Conservation (phyloP, 1,284 basidiomycete species). For the Porodaedalea pini region DNA sequence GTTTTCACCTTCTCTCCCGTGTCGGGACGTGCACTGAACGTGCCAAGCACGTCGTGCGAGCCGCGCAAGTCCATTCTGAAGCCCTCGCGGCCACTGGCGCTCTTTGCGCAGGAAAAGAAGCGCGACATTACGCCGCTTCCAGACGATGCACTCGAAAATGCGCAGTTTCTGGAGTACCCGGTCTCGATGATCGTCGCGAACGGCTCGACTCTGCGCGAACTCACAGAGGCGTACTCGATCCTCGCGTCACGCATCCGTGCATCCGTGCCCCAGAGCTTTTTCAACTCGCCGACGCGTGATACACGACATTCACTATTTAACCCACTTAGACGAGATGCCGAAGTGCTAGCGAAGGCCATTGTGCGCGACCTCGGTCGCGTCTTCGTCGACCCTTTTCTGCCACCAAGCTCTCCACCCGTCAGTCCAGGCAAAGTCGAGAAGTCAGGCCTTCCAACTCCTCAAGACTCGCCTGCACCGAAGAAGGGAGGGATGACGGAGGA, state of each 20-base stretch:
- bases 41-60: slow-evolving; percentile 30
- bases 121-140: slow-evolving; percentile 72
- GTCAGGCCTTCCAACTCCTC: slow-evolving; percentile 43
- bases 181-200: slow-evolving; percentile 53
- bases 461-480: slow-evolving; percentile 42
- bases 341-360: slow-evolving; percentile 49
- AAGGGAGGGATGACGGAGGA: slow-evolving; percentile 69
- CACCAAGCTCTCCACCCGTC: slow-evolving; percentile 31
- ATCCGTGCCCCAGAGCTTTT: slow-evolving; percentile 37
- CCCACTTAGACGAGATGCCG: slow-evolving; percentile 53
- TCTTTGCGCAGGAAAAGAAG: slow-evolving; percentile 39
- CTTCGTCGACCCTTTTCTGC: slow-evolving; percentile 49
- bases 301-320: slow-evolving; percentile 67
- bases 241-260: slow-evolving; percentile 60
- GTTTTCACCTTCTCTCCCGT: slow-evolving; percentile 14
- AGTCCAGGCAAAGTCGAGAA: slow-evolving; percentile 17
- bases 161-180: slow-evolving; percentile 58
- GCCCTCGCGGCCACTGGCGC: slow-evolving; percentile 32
- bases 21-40: slow-evolving; percentile 1
- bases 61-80: slow-evolving; percentile 59
- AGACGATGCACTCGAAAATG: slow-evolving; percentile 56
- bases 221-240: slow-evolving; percentile 69
- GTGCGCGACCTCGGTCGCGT: slow-evolving; percentile 62
- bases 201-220: slow-evolving; percentile 45
- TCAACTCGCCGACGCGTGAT: slow-evolving; percentile 44